A percentile compares a stretch with the other conserved stretches of the same genome.
Evolutionary conservation across 768 basidiomycete genomes (phyloP).

Genomic region (Kwoniella pini): DNA sequence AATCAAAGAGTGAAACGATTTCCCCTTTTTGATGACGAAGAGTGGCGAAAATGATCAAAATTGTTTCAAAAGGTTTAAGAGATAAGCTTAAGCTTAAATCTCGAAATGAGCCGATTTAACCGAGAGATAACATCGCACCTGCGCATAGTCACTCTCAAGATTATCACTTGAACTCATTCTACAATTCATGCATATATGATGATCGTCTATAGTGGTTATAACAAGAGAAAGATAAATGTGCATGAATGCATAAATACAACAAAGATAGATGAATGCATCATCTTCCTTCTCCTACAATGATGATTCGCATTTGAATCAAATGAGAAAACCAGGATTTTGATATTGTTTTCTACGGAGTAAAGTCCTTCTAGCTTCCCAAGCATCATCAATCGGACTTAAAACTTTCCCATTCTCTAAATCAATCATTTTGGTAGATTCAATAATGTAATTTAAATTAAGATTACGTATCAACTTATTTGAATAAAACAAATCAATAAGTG

Average conservation of each 20-base stretch:
- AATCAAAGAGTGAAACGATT: neutral
- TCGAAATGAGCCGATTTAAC: neutral
- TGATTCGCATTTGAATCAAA: no score
- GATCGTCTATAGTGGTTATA: no score
- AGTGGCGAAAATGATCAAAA: neutral
- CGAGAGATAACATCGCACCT: neutral
- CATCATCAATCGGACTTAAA: slow-evolving; percentile 28
- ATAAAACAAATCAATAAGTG: slow-evolving; percentile 30
- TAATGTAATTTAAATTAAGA: neutral
- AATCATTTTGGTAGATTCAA: no score
- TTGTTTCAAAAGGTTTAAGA: neutral
- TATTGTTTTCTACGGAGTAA: slow-evolving; percentile 15
- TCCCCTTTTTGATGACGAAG: neutral
- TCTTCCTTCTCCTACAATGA: no score
- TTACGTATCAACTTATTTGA: slow-evolving; percentile 14
- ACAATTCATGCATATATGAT: no score
- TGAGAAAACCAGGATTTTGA: no score
- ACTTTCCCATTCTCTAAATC: neutral
- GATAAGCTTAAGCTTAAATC: slow-evolving; percentile 11
- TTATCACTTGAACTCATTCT: neutral
- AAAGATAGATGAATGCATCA: no score
- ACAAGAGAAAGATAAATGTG: no score
- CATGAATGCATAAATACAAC: no score
- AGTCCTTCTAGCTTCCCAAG: slow-evolving; percentile 23
- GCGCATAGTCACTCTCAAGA: no score